Conservation (phyloP, 345 rosid species). For the Fremontodendron californicum region DNA sequence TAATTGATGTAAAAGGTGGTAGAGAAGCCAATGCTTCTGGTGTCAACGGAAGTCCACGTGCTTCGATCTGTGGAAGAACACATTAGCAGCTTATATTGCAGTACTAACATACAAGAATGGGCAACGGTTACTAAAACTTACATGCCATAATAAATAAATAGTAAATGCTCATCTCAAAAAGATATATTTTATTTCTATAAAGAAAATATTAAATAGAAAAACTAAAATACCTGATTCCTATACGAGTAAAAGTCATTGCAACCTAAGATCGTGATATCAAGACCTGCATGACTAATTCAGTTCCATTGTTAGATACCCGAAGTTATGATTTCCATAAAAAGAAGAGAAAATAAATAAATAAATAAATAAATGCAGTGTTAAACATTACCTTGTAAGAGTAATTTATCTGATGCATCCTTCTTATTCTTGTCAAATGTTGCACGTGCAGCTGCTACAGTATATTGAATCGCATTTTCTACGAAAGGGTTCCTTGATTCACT, state of each 20-base stretch:
- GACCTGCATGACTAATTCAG: conserved; percentile 52
- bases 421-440: conserved; percentile 45
- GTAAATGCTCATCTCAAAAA: background rate
- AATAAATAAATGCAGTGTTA: conserved; percentile 12
- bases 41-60: conserved; percentile 75
- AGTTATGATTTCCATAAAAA: background rate
- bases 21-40: conserved; percentile 72
- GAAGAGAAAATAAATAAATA: background rate
- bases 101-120: background rate
- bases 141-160: background rate
- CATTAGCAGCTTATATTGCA: background rate
- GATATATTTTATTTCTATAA: background rate
- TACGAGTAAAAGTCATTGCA: conserved; percentile 95
- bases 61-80: conserved; percentile 60
- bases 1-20: conserved; percentile 79
- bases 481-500: conserved; percentile 85
- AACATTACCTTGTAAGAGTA: conserved; percentile 72
- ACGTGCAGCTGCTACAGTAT: conserved; percentile 80
- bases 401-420: conserved; percentile 52
- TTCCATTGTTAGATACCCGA: conserved; percentile 27
- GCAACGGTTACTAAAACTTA: background rate
- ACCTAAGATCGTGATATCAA: conserved; percentile 85
- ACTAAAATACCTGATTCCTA: conserved; percentile 67
- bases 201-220: background rate
- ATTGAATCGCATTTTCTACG: conserved; percentile 79